Conservation (phyloP, 2,329 filamentous ascomycete genomes). For the Emmonsia crescens region DNA sequence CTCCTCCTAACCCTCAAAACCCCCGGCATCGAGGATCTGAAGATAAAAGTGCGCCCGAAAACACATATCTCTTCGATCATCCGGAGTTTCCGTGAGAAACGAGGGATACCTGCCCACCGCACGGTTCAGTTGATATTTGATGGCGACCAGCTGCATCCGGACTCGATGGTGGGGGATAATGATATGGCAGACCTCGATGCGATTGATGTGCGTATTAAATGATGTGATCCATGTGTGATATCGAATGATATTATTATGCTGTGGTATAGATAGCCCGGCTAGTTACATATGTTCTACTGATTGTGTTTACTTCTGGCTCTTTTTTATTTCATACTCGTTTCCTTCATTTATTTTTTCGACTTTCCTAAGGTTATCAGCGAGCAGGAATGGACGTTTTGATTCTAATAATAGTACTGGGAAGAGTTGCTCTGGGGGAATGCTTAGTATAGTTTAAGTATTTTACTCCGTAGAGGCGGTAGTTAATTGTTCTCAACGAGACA, state of each 20-base stretch:
- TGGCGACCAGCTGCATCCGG: slow-evolving; percentile 57
- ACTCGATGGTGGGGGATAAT: slow-evolving; percentile 50
- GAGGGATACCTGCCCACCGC: slow-evolving; percentile 41
- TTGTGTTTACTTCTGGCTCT: neutral
- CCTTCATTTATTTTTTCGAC: neutral
- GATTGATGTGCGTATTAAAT: slow-evolving; percentile 61
- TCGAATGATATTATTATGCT: neutral
- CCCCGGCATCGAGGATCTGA: slow-evolving; percentile 41
- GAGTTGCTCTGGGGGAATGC: too few relatives aligned
- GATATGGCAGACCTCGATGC: slow-evolving; percentile 66
- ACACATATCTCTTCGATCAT: slow-evolving; percentile 55
- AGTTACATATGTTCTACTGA: neutral
- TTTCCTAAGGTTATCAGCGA: neutral
- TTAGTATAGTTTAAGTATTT: too few relatives aligned
- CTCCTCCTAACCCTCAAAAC: slow-evolving; percentile 43
- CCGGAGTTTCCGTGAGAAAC: slow-evolving; percentile 48
- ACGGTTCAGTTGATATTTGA: slow-evolving; percentile 60
- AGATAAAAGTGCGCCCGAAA: slow-evolving; percentile 32
- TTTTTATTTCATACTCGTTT: too few relatives aligned
- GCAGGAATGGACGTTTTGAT: neutral
- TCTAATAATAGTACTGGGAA: too few relatives aligned
- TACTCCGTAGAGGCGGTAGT: too few relatives aligned
- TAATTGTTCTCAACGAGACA: too few relatives aligned
- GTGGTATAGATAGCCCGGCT: neutral
- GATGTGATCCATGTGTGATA: slow-evolving; percentile 6